These are phyloP conservation scores for Acacia melanoxylon DNA, from an alignment of 306 rosid species.

Conservation along the genomic window DNA sequence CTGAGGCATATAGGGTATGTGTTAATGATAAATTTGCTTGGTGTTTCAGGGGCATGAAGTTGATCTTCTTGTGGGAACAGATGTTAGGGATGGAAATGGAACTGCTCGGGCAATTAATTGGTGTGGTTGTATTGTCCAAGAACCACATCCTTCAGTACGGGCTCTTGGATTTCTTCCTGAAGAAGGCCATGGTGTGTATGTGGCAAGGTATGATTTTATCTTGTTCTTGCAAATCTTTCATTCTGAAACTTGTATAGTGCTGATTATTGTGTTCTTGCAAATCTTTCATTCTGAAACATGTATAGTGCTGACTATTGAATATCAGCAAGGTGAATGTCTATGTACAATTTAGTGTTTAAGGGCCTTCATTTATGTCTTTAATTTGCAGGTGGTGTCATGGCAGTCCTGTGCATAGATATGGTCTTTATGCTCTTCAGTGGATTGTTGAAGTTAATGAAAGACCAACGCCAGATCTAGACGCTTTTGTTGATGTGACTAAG, in stretches of 20 bases:
- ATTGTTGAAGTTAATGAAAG: conserved; percentile 90
- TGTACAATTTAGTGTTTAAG: conserved; percentile 14
- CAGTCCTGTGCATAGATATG: conserved; percentile 94
- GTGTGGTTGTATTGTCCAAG: conserved; percentile 96
- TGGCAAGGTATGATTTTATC: conserved; percentile 66
- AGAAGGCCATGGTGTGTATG: conserved; percentile 97
- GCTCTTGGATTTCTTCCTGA: conserved; percentile 99
- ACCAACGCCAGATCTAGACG: conserved; percentile 78
- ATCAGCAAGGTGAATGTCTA: conserved; percentile 7
- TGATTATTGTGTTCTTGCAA: conserved; percentile 6
- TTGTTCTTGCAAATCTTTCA: conserved; percentile 16
- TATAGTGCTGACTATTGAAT: background rate
- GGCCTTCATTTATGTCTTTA: background rate
- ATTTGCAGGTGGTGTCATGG: conserved; percentile 92
- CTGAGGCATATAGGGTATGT: background rate
- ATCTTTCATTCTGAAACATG: conserved; percentile 19
- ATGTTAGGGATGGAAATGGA: conserved; percentile 92
- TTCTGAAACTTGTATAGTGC: conserved; percentile 6
- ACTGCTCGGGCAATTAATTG: conserved; percentile 78
- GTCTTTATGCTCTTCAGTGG: conserved; percentile 97
- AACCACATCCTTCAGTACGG: conserved; percentile 96
- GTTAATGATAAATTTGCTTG: conserved; percentile 34
- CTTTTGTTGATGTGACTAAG: conserved; percentile 82
- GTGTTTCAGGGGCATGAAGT: conserved; percentile 77
- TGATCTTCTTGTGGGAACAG: conserved; percentile 83